phyloP scores from a whole-genome alignment of 2,329 filamentous ascomycete species.

The Taxawa tesnikishii region DNA sequence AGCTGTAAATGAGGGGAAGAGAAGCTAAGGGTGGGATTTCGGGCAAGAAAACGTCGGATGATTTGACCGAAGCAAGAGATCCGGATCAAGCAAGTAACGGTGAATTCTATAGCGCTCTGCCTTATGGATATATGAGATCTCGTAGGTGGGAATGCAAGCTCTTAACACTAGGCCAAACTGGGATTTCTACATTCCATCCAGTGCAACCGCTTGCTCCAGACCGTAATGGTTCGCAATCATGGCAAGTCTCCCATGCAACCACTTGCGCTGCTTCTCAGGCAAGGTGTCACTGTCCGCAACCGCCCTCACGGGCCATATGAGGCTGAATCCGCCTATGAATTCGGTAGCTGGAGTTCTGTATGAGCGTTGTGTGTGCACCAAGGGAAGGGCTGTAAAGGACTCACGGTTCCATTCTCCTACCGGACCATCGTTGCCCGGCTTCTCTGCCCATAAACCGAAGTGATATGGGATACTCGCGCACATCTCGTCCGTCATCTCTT shows the following conservation, averaged over 20 bases:
- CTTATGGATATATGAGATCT: too few species aligned
- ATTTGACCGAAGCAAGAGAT: too few species aligned
- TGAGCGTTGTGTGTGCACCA: neutral
- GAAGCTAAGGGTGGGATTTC: neutral
- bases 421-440: neutral
- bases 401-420: neutral
- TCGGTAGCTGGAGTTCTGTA: neutral
- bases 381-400: neutral
- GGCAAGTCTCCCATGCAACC: too few species aligned
- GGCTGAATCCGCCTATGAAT: neutral
- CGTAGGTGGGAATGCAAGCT: too few species aligned
- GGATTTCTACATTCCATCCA: too few species aligned
- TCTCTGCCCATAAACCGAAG: conserved; percentile 1
- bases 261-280: neutral
- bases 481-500: conserved; percentile 5
- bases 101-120: too few species aligned
- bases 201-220: too few species aligned
- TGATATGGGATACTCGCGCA: conserved; percentile 6
- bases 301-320: neutral
- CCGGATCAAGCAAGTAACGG: too few species aligned
- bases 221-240: too few species aligned
- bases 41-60: too few species aligned
- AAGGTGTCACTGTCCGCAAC: neutral
- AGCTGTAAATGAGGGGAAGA: neutral
- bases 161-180: too few species aligned